phyloP scores from a whole-genome alignment of 192 early-diverging fungal genomes.

The Dissophora globulifera region DNA sequence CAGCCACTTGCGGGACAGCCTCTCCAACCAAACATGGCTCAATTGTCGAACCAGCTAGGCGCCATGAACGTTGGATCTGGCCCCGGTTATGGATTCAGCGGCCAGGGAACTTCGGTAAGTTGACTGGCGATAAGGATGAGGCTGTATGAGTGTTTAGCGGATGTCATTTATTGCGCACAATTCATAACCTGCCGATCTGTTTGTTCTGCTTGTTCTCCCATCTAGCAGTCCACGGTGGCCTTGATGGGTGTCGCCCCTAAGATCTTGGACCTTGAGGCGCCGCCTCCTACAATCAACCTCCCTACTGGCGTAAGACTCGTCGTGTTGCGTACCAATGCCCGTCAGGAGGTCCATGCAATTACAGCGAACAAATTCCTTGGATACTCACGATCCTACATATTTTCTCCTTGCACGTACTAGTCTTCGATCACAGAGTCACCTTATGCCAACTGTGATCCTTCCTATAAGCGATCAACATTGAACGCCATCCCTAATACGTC shows the following conservation, averaged over 20 bases:
- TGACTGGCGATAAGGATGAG: too few species aligned
- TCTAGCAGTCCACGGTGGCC: slow-evolving; percentile 46
- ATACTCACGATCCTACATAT: not conserved
- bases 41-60: slow-evolving; percentile 19
- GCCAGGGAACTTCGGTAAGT: slow-evolving; percentile 15
- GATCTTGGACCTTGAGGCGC: slow-evolving; percentile 54
- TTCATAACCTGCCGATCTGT: too few species aligned
- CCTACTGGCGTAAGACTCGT: slow-evolving; percentile 53
- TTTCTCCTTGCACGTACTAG: too few species aligned
- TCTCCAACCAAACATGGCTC: slow-evolving; percentile 18
- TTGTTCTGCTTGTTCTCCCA: not conserved
- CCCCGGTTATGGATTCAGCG: slow-evolving; percentile 7
- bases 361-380: not conserved
- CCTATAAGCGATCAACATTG: slow-evolving; percentile 90
- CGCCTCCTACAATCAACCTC: slow-evolving; percentile 59
- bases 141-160: too few species aligned
- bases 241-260: slow-evolving; percentile 63
- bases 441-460: slow-evolving; percentile 73
- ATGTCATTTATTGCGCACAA: too few species aligned
- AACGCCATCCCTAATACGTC: slow-evolving; percentile 90
- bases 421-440: slow-evolving; percentile 65
- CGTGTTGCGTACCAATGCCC: too few species aligned
- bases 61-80: slow-evolving; percentile 40
- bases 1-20: slow-evolving; percentile 26
- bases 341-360: not conserved